These are phyloP conservation scores for Pisolithus microcarpus DNA, from an alignment of 768 basidiomycete genomes.

Conservation along the genomic window DNA sequence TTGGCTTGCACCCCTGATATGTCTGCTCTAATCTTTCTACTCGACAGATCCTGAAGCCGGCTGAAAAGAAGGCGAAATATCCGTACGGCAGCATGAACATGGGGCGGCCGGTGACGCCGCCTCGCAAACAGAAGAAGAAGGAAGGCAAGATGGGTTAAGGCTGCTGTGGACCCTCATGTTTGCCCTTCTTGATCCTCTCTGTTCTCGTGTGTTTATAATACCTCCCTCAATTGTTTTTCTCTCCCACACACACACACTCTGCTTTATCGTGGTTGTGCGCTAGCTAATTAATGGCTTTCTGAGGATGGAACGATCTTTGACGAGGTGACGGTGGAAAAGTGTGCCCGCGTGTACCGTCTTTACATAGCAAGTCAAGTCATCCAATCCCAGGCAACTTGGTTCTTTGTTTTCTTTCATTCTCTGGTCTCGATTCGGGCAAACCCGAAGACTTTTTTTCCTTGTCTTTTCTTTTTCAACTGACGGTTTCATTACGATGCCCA, in stretches of 20 bases:
- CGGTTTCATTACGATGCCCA: too few species aligned
- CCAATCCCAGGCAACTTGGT: too few species aligned
- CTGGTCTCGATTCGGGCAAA: too few species aligned
- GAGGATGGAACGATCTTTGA: background rate
- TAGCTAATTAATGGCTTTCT: conserved; percentile 12
- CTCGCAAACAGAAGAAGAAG: conserved; percentile 97
- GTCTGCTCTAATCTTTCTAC: background rate
- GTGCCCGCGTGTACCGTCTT: background rate
- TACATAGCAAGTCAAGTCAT: too few species aligned
- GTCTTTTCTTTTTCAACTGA: too few species aligned
- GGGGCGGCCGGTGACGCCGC: conserved; percentile 87
- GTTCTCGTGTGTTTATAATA: conserved; percentile 24
- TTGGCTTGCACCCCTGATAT: conserved; percentile 7
- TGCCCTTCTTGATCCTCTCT: conserved; percentile 21
- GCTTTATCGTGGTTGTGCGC: conserved; percentile 15
- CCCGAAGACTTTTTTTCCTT: too few species aligned
- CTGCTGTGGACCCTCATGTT: conserved; percentile 18
- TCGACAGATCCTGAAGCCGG: conserved; percentile 89
- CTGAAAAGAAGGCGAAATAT: conserved; percentile 96
- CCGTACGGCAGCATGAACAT: conserved; percentile 83
- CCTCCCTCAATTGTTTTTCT: conserved; percentile 19
- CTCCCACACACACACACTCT: conserved; percentile 4
- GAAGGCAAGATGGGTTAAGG: conserved; percentile 59
- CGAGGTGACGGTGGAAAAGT: background rate
- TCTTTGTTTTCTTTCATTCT: too few species aligned